Evolutionary conservation across 768 basidiomycete genomes (phyloP), one percentile per base, ranked within the genome.

Genomic region (Leccinum sublutescens): DNA sequence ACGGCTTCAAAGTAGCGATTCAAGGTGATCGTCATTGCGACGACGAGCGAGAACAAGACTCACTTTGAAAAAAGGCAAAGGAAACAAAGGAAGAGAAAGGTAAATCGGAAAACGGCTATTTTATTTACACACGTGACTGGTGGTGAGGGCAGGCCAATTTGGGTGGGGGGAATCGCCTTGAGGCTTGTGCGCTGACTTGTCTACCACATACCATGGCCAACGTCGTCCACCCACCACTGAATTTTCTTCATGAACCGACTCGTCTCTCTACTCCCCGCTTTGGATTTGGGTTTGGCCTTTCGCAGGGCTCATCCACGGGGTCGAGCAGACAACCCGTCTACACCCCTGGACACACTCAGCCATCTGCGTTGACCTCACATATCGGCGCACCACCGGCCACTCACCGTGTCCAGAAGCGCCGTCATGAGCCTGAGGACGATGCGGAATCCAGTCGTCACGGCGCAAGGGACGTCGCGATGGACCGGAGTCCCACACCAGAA

Each of bases 1-100:
- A 62, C 72, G 70, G 65, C 85, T 85, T 92, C 90, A 71, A 90
- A 84, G 90, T 92, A 91, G 89, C 89, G 89, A 91, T 92, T 90
- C 89, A 75, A 78, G 64, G 74, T 71, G 80, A 71, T 91, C 89
- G 80, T 92, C 90, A 82, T 75, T 34, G 75, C 69, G 55, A 60
- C 58, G 50, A 57, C 8, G 36, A 33, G 15, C 36, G 49, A 25
- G 65, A 56, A 65, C 27, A 63, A 56, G 31, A 74, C 76, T 79
- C 73, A 75, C 76, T 62, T 62, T 54, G 50, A 47, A 69, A 51
- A 19, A 12, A 15, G 5, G 1, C 9, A 9, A 33, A 17, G 4
- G 7, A 8, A 8, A 25, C 1, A n/a, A 40, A 58, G 60, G 50
- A 56, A 61, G 64, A 21, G 3, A 48, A 48, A 33, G 1, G 11